Conservation (phyloP, 208 protist genomes). For the Trypanosoma caninum region DNA sequence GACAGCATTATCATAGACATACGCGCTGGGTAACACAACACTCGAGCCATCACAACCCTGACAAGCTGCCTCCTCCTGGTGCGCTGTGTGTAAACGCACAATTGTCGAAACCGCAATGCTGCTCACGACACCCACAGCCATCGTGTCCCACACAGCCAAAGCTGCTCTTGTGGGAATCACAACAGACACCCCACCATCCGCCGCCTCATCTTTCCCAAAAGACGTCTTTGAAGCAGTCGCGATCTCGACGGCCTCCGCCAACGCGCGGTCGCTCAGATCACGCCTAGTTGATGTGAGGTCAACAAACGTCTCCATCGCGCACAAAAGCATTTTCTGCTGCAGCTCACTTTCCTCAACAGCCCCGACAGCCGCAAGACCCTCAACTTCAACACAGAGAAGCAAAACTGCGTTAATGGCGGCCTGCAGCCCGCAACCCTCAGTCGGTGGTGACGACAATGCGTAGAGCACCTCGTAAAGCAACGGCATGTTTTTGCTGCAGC, state of each 20-base stretch:
- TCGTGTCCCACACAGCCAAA: constrained; percentile 46
- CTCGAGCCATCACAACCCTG: neutral
- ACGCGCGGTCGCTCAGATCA: constrained; percentile 23
- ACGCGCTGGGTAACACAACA: neutral
- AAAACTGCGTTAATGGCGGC: constrained; percentile 39
- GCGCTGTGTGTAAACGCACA: constrained; percentile 49
- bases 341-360: constrained; percentile 34
- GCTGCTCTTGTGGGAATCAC: constrained; percentile 56
- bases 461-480: constrained; percentile 69
- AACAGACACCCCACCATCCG: neutral
- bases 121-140: constrained; percentile 41
- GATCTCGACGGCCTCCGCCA: neutral
- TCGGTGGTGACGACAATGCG: too few relatives aligned
- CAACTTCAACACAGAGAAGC: constrained; percentile 47
- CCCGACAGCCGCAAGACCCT: constrained; percentile 42
- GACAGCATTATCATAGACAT: constrained; percentile 33
- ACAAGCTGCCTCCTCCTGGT: constrained; percentile 7
- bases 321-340: constrained; percentile 39
- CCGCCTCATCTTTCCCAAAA: neutral
- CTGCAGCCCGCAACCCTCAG: constrained; percentile 15
- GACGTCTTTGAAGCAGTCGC: neutral
- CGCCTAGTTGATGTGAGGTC: constrained; percentile 49
- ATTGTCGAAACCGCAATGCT: constrained; percentile 63
- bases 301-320: constrained; percentile 41
- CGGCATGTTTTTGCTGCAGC: constrained; percentile 45